A percentile compares a stretch with the other conserved stretches of the same genome.
Evolutionary conservation across 371 early-diverging fungal genomes (phyloP).

Genomic region (Mucor plumbeus): DNA sequence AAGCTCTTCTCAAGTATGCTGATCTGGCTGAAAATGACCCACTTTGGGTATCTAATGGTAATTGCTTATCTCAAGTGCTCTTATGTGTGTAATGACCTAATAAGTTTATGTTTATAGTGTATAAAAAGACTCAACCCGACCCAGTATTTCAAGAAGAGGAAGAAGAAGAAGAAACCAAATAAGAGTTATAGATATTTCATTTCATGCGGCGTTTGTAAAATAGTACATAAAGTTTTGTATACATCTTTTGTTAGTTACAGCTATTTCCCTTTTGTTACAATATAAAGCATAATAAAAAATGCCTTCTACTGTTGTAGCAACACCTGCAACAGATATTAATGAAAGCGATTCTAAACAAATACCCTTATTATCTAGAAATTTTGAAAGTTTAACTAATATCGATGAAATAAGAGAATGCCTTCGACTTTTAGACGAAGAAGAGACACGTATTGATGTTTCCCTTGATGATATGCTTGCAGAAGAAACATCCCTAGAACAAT

Average conservation of each 20-base stretch:
- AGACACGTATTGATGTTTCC: slow-evolving; percentile 66
- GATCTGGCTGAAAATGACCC: slow-evolving; percentile 83
- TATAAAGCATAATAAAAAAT: slow-evolving; percentile 1
- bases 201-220: slow-evolving; percentile 8
- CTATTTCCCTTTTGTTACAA: background rate
- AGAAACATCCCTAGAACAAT: slow-evolving; percentile 31
- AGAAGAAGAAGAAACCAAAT: slow-evolving; percentile 70
- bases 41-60: slow-evolving; percentile 81
- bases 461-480: slow-evolving; percentile 62
- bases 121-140: slow-evolving; percentile 83
- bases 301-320: slow-evolving; percentile 8
- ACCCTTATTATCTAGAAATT: slow-evolving; percentile 7
- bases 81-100: background rate
- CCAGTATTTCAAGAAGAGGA: slow-evolving; percentile 74
- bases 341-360: background rate
- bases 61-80: background rate
- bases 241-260: background rate
- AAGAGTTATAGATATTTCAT: background rate
- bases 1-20: slow-evolving; percentile 91
- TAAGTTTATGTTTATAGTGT: slow-evolving; percentile 60
- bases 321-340: background rate
- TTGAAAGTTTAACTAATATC: slow-evolving; percentile 60
- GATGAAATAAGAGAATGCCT: slow-evolving; percentile 71
- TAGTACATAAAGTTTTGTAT: no score
- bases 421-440: slow-evolving; percentile 67